These are phyloP conservation scores for Prasinococcaceae sp. DNA, from an alignment of 139 green algal species.

Conservation along the genomic window DNA sequence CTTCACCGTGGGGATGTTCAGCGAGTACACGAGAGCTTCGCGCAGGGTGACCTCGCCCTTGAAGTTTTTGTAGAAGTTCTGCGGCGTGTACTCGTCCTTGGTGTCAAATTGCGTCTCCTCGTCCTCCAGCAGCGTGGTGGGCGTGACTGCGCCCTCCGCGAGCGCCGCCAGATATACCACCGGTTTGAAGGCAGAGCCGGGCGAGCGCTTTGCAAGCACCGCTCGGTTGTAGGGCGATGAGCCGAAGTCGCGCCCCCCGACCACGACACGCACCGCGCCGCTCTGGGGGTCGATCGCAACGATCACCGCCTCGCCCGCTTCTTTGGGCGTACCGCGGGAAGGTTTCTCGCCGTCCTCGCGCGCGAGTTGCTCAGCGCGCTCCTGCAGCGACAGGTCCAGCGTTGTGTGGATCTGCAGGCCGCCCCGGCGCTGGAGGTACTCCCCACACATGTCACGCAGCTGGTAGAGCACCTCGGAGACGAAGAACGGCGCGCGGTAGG, in stretches of 20 bases:
- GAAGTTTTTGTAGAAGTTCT: constrained; percentile 29
- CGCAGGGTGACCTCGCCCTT: constrained; percentile 20
- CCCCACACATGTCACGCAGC: constrained; percentile 17
- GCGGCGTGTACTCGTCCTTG: constrained; percentile 15
- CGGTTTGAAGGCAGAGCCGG: constrained; percentile 36
- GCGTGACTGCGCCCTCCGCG: constrained; percentile 15
- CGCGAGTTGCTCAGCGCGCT: constrained; percentile 17
- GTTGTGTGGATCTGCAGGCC: constrained; percentile 24
- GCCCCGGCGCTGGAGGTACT: constrained; percentile 16
- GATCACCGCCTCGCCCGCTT: constrained; percentile 29
- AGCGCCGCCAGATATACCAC: constrained; percentile 36
- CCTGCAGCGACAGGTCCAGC: constrained; percentile 38
- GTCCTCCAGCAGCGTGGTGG: constrained; percentile 16
- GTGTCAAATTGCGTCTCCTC: constrained; percentile 3
- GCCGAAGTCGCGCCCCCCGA: constrained; percentile 34
- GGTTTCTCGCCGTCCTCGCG: constrained; percentile 20
- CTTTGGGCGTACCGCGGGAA: too few relatives aligned
- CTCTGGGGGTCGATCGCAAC: constrained; percentile 29
- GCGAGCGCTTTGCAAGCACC: constrained; percentile 9
- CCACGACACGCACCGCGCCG: constrained; percentile 33
- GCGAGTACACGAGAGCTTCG: constrained; percentile 25
- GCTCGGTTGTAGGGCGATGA: constrained; percentile 34
- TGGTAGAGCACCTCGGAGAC: constrained; percentile 32
- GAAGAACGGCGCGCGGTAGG: constrained; percentile 40
- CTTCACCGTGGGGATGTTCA: constrained; percentile 44